Evolutionary conservation across 257 asterid genomes (phyloP).

Genomic region (Penstemon davidsonii): DNA sequence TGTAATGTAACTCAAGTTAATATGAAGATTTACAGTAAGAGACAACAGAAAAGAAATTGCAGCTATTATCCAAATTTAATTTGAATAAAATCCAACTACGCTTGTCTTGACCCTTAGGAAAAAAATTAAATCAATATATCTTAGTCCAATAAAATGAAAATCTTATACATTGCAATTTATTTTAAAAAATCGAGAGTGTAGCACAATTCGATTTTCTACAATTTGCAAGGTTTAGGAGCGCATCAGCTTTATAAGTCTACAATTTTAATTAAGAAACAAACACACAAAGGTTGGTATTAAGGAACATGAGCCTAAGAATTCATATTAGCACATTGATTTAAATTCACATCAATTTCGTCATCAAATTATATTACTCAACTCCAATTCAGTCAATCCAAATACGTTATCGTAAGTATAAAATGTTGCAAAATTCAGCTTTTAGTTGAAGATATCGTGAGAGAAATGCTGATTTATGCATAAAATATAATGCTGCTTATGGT

Average conservation of each 20-base stretch:
- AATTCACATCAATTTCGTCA: not conserved
- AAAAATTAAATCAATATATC: not conserved
- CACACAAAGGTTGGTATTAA: too few relatives aligned
- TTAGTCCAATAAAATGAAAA: not conserved
- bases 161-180: not conserved
- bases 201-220: not conserved
- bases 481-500: not conserved
- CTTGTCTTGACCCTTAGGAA: not conserved
- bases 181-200: not conserved
- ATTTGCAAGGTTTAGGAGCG: not conserved
- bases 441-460: not conserved
- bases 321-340: not conserved
- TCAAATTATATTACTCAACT: not conserved
- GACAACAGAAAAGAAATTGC: not conserved
- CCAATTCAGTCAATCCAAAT: not conserved
- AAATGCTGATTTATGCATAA: not conserved
- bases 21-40: not conserved
- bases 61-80: not conserved
- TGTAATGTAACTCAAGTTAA: constrained; percentile 7
- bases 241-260: too few relatives aligned
- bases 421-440: not conserved
- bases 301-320: not conserved
- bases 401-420: not conserved
- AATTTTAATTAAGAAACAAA: too few relatives aligned
- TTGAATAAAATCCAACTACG: not conserved